Conservation (phyloP, 2,329 filamentous ascomycete species). For the Colletotrichum tamarilloi region DNA sequence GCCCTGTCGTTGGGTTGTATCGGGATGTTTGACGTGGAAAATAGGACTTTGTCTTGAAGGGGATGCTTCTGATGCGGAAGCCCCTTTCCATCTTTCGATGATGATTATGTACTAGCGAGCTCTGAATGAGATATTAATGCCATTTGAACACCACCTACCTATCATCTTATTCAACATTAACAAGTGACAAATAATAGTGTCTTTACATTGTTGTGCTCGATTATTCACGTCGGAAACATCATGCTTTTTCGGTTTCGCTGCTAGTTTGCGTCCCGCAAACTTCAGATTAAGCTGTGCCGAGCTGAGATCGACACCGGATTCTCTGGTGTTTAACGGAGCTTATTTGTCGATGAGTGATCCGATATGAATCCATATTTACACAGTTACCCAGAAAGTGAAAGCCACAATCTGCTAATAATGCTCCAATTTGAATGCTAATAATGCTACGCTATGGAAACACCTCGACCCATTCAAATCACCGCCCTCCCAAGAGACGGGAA, state of each 20-base stretch:
- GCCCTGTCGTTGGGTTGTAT: not conserved
- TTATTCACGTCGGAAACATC: not conserved
- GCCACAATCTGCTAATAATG: not conserved
- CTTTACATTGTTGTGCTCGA: too few relatives aligned
- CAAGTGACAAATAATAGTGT: too few relatives aligned
- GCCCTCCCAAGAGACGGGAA: not conserved
- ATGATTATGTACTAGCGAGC: not conserved
- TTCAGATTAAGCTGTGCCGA: not conserved
- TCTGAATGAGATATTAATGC: not conserved
- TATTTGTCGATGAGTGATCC: too few relatives aligned
- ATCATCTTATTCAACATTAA: too few relatives aligned
- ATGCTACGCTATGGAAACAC: slow-evolving; percentile 2
- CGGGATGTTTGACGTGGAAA: not conserved
- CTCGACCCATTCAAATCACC: not conserved
- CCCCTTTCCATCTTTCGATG: not conserved
- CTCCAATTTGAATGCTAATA: not conserved
- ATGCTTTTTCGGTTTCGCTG: too few relatives aligned
- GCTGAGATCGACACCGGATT: too few relatives aligned
- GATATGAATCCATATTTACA: too few relatives aligned
- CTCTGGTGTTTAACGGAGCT: too few relatives aligned
- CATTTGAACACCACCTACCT: not conserved
- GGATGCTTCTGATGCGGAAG: not conserved
- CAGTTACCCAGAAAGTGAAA: not conserved
- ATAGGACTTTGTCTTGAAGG: not conserved
- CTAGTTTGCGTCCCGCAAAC: too few relatives aligned